Conservation (phyloP, 129 eudicot species). For the Flaveria trinervia region DNA sequence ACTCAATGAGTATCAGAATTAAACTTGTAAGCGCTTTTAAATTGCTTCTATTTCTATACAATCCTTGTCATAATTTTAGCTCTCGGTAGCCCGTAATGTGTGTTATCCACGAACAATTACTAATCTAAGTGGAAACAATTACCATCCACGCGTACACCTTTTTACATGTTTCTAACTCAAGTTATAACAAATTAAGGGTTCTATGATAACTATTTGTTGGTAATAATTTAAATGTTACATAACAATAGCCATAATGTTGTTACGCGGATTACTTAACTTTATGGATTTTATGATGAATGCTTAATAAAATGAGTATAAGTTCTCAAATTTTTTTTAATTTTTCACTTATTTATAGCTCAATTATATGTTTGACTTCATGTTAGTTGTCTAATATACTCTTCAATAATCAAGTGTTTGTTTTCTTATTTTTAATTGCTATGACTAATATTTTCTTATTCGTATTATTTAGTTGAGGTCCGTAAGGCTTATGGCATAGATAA, state of each 20-base stretch:
- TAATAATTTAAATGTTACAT: neutral
- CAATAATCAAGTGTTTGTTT: neutral
- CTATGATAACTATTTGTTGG: neutral
- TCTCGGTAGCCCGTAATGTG: conserved; percentile 86
- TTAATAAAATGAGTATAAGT: conserved; percentile 74
- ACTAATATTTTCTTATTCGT: too few species aligned
- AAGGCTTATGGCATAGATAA: too few species aligned
- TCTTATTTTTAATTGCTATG: too few species aligned
- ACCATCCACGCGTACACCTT: conserved; percentile 72
- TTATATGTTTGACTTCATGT: neutral
- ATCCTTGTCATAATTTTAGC: conserved; percentile 45
- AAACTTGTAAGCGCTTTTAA: neutral
- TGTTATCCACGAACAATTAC: conserved; percentile 83
- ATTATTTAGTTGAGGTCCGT: too few species aligned
- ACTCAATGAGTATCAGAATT: neutral
- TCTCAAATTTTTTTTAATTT: neutral
- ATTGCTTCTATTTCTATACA: neutral
- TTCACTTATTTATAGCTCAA: neutral
- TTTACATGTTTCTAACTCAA: neutral
- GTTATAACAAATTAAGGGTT: neutral
- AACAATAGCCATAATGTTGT: neutral
- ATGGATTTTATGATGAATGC: conserved; percentile 95
- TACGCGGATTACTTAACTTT: conserved; percentile 91
- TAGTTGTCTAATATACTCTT: conserved; percentile 13
- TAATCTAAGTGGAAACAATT: conserved; percentile 89